Evolutionary conservation across 805 yeast species (phyloP), one percentile per base, ranked within the genome.

Genomic region (Suhomyces kilbournensis): DNA sequence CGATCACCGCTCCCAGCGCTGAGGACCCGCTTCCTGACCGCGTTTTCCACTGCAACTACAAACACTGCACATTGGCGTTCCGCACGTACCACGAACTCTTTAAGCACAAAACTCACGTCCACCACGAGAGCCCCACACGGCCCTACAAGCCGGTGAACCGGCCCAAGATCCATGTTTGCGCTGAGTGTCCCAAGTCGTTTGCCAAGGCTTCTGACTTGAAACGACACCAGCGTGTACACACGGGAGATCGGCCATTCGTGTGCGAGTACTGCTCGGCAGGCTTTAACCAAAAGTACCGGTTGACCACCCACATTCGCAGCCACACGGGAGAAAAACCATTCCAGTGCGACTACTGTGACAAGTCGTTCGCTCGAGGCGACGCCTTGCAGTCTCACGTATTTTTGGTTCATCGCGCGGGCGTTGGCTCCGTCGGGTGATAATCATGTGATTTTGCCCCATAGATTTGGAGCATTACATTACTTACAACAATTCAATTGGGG

Each of bases 141-240:
- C 57, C 61, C 47, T 28, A 48, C 50, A 25, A 28, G 28, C 22
- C 7, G 46, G 30, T 12, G 10, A n/a, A 14, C 8, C 44, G 49
- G 32, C 44, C 52, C 47, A 49, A 44, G 38, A 23, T 32, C 15
- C 52, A 49, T 30, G 14, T 6, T 4, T 93, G 97, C 65, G 78
- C 76, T 12, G 79, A 80, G 1, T 93, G 98, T 61, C 79, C 70
- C 28, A 93, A 90, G 66, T 79, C 88, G 1, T 93, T 90, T 61
- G 73, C 86, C 7, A 54, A 54, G 34, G 32, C 44, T 28, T 48
- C 53, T 23, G 57, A 54, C 46, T 51, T 54, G 53, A 51, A 51
- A n/a, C 45, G 57, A 14, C 99, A 91, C 68, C 70, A 78, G 64
- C 76, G 91, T 57, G 75, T 90, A 1, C 97, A 91, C 67, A 81